Conservation (phyloP, 2,329 filamentous ascomycete species). For the Apiospora pterosperma region DNA sequence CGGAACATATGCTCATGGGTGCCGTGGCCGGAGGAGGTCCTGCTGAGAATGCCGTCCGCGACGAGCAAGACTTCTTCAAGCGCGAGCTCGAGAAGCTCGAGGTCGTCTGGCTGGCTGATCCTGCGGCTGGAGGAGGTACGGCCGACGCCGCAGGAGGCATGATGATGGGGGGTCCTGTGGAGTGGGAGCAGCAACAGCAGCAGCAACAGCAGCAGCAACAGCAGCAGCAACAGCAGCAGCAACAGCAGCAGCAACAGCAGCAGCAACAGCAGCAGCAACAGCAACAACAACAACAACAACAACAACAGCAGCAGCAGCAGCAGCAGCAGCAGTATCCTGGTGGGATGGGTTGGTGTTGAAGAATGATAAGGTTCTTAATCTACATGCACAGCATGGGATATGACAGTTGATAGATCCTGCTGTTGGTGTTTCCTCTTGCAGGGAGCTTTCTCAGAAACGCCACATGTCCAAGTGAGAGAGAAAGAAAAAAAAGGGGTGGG, state of each 20-base stretch:
- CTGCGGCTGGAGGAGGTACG: constrained; percentile 6
- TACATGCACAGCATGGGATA: background rate
- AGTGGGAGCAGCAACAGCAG: constrained; percentile 1
- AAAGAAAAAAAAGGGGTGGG: background rate
- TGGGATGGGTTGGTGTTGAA: background rate
- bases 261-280: background rate
- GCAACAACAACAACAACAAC: background rate
- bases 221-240: background rate
- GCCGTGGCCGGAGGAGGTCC: background rate
- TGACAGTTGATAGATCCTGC: background rate
- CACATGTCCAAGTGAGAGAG: background rate
- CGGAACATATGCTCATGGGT: constrained; percentile 61
- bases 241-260: background rate
- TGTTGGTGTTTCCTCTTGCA: background rate
- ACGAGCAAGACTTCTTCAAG: constrained; percentile 77
- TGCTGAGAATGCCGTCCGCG: constrained; percentile 56
- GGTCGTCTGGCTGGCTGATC: constrained; percentile 40
- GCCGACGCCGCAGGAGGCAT: constrained; percentile 10
- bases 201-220: background rate
- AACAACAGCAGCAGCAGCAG: background rate
- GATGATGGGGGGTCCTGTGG: background rate
- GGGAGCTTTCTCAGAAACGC: background rate
- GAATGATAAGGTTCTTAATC: background rate
- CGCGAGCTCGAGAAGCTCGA: constrained; percentile 74
- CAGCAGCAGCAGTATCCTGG: background rate